Evolutionary conservation across 306 rosid species (phyloP), one percentile per base, ranked within the genome.

Genomic region (Clitoria ternatea): DNA sequence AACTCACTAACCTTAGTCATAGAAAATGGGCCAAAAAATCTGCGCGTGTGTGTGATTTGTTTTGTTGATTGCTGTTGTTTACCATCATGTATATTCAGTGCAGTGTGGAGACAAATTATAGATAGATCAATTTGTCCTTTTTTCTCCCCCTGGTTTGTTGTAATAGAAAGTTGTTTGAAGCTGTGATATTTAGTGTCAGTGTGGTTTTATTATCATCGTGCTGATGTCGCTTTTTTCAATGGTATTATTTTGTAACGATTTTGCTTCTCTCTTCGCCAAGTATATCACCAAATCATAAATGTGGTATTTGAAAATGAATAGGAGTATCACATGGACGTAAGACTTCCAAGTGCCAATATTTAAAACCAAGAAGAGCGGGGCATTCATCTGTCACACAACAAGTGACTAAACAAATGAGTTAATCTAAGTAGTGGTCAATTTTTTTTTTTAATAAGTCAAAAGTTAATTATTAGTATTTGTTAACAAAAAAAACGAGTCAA

Each of bases 51-150:
- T 70, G 61, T 56, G 76, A 40, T 70, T 52, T 59, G 59, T 61
- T 77, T 77, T 23, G 30, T 69, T 9, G 49, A 37, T 18, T 49
- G 26, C 22, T 27, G 7, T 75, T 22, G 26, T 61, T 36, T 40
- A 15, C 29, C 30, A 61, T 52, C 60, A 50, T 70, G 77, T 61
- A 40, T 39, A 69, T 30, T 69, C 5, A 53, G 36, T 50, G 81
- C 52, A 69, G 42, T 57, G 43, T 0, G n/a, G 15, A 50, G 43
- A 61, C 72, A 15, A 18, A 39, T 33, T 61, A 53, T 61, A 77
- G 33, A 48, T 49, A 77, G 47, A 69, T 22, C 6, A 17, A 27
- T 8, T 27, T 0, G 49, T 1, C 48, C 19, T 19, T 47, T 13
- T 47, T 13, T 14, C 35, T 39, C 10, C 19, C 5, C 23, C 3